Conservation (phyloP, 345 rosid genomes). For the Adansonia digitata region DNA sequence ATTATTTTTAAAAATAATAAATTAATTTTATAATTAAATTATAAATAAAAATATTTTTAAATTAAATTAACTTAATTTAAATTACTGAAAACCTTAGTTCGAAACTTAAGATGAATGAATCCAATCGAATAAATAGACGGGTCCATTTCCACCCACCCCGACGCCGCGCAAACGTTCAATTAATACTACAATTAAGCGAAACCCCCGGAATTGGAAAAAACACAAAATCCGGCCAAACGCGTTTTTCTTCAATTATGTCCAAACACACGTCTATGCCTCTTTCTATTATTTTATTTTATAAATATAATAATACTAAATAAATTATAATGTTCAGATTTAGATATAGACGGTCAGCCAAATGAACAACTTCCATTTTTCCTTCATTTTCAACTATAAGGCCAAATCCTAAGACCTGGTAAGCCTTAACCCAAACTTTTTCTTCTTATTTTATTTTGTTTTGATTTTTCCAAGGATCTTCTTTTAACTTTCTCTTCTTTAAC, state of each 20-base stretch:
- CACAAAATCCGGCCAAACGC: conserved; percentile 5
- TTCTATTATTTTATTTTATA: neutral
- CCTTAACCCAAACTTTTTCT: neutral
- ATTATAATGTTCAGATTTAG: neutral
- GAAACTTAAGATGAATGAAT: too few species aligned
- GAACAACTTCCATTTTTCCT: neutral
- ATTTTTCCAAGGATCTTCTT: conserved; percentile 1
- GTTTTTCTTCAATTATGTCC: neutral
- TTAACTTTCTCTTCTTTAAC: conserved; percentile 7
- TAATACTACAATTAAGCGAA: neutral
- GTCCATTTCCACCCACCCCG: neutral
- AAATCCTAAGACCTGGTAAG: conserved; percentile 11
- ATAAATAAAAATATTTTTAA: too few species aligned
- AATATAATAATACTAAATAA: neutral
- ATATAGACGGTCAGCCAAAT: neutral
- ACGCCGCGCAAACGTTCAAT: neutral
- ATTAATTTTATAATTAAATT: too few species aligned
- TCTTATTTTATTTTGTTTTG: neutral
- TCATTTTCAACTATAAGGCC: neutral
- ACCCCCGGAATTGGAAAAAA: neutral
- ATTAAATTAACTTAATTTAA: too few species aligned
- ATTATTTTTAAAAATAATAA: too few species aligned
- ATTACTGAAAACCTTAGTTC: too few species aligned
- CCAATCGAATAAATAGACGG: too few species aligned
- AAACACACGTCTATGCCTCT: conserved; percentile 1